phyloP scores from a whole-genome alignment of 768 basidiomycete species.

The Podaxis sp. region DNA sequence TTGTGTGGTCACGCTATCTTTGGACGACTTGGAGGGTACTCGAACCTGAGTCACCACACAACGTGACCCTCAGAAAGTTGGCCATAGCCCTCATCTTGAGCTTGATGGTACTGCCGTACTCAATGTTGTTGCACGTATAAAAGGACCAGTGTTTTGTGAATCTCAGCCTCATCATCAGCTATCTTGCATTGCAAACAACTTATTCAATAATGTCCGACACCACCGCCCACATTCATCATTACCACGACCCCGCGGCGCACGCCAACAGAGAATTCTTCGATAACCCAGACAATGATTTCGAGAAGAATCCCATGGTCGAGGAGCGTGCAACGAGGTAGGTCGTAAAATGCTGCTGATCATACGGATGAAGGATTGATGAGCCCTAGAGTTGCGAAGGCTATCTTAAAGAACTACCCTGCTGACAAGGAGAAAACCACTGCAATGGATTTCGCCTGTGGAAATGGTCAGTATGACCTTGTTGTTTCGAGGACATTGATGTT shows the following conservation, averaged over 20 bases:
- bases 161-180: neutral
- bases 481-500: neutral
- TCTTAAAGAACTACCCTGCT: neutral
- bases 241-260: neutral
- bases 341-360: neutral
- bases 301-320: neutral
- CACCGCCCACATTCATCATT: neutral
- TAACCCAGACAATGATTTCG: neutral
- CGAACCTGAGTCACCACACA: neutral
- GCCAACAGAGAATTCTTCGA: neutral
- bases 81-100: neutral
- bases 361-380: neutral
- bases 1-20: neutral
- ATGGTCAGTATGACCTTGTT: neutral
- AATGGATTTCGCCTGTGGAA: neutral
- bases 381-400: neutral
- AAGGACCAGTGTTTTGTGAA: neutral
- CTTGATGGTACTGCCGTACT: neutral
- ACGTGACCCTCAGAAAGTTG: neutral
- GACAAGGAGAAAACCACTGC: slow-evolving; percentile 23
- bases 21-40: slow-evolving; percentile 6
- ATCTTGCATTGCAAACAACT: neutral
- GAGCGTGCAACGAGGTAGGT: neutral
- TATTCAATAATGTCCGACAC: neutral
- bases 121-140: neutral